These are phyloP conservation scores for Coleophoma cylindrospora DNA, from an alignment of 2,329 filamentous ascomycete genomes.

Conservation along the genomic window DNA sequence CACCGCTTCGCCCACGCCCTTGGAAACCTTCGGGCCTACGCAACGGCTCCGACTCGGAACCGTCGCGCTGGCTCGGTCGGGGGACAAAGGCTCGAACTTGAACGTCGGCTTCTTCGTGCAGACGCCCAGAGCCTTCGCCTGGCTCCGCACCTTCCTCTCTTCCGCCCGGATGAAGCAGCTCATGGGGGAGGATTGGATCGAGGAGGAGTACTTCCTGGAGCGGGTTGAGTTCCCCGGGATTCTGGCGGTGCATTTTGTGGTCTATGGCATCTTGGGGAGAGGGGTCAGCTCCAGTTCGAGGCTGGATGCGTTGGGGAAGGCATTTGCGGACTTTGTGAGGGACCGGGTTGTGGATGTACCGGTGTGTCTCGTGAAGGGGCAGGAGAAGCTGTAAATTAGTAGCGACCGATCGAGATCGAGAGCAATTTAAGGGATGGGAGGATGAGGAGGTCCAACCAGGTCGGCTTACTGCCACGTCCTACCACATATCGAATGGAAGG, in stretches of 20 bases:
- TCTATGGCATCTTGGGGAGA: conserved; percentile 30
- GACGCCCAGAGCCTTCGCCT: conserved; percentile 31
- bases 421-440: background rate
- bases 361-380: background rate
- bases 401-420: too few species aligned
- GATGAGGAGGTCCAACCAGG: background rate
- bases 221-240: conserved; percentile 14
- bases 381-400: too few species aligned
- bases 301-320: conserved; percentile 17
- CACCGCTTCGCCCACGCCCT: background rate
- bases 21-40: conserved; percentile 17
- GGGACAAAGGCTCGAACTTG: conserved; percentile 31
- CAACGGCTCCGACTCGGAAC: conserved; percentile 6
- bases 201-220: conserved; percentile 21
- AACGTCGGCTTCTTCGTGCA: conserved; percentile 37
- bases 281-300: conserved; percentile 18
- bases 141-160: conserved; percentile 25
- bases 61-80: conserved; percentile 17
- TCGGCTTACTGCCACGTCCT: too few species aligned
- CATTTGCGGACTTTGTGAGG: conserved; percentile 12
- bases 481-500: too few species aligned
- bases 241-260: conserved; percentile 20
- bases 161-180: conserved; percentile 16
- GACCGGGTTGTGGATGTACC: conserved; percentile 11
- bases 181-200: conserved; percentile 17